These are phyloP conservation scores for Blastobotrys ciferrii DNA, from an alignment of 1,139 yeast genomes.

Conservation along the genomic window DNA sequence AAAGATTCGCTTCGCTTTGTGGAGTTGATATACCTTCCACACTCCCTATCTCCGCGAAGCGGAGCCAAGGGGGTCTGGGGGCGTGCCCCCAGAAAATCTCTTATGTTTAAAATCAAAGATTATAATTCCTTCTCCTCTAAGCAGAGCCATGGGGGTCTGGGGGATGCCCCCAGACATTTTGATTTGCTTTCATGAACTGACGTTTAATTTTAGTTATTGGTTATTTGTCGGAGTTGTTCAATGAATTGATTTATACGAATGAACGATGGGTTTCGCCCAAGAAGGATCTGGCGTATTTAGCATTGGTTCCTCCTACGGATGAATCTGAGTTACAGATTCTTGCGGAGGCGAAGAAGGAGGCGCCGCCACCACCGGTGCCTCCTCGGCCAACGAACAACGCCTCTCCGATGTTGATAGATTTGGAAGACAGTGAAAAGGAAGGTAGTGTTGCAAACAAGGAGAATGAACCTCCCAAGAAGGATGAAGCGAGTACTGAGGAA, in stretches of 20 bases:
- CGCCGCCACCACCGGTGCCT: conserved; percentile 11
- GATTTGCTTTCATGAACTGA: no score
- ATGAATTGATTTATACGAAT: conserved; percentile 62
- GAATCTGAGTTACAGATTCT: conserved; percentile 15
- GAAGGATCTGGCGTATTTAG: conserved; percentile 80
- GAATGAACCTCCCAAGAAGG: conserved; percentile 3
- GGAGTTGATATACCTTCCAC: no score
- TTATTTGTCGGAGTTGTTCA: conserved; percentile 65
- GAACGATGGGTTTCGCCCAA: conserved; percentile 74
- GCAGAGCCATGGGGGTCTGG: no score
- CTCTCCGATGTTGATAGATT: conserved; percentile 6
- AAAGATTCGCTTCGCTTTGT: no score
- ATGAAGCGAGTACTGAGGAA: background rate
- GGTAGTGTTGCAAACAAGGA: background rate
- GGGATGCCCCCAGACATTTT: no score
- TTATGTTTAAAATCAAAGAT: no score
- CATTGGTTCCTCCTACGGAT: conserved; percentile 51
- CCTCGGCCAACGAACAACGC: conserved; percentile 2
- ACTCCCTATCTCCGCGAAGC: no score
- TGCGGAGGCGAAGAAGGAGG: conserved; percentile 7
- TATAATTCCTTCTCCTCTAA: no score
- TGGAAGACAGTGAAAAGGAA: conserved; percentile 1
- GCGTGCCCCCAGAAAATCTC: no score
- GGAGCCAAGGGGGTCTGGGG: no score
- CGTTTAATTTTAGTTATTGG: conserved; percentile 54